These are phyloP conservation scores for Mortierella sp. DNA, from an alignment of 371 early-diverging fungal genomes.

Conservation along the genomic window DNA sequence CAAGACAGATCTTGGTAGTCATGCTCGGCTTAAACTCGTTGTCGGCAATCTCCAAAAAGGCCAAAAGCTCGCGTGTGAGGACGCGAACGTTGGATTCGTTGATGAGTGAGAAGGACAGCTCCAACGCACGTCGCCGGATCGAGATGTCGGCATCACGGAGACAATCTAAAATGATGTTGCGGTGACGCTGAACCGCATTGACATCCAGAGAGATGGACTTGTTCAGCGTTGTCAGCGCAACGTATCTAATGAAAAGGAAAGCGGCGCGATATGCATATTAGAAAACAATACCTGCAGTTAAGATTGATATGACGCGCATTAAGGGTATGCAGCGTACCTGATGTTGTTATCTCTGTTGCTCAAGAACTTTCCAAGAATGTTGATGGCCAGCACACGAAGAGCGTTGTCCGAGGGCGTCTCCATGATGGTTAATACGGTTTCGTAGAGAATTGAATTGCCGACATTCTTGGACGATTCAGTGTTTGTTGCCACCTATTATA, in stretches of 20 bases:
- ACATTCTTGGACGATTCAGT: constrained; percentile 96
- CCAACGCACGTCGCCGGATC: constrained; percentile 96
- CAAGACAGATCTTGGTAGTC: constrained; percentile 89
- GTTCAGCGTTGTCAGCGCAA: constrained; percentile 93
- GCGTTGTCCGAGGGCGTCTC: constrained; percentile 92
- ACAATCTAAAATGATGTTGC: constrained; percentile 95
- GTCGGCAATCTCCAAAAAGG: constrained; percentile 93
- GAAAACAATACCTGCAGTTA: not conserved
- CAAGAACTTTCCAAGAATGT: constrained; percentile 96
- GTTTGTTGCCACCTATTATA: constrained; percentile 92
- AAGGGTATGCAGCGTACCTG: constrained; percentile 77
- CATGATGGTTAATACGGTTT: constrained; percentile 96
- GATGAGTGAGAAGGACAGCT: constrained; percentile 95
- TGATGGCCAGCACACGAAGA: constrained; percentile 94
- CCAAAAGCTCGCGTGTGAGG: constrained; percentile 91
- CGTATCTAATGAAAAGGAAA: constrained; percentile 80
- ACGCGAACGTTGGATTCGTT: constrained; percentile 93
- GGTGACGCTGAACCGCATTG: constrained; percentile 96
- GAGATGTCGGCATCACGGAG: constrained; percentile 95
- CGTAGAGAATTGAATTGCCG: constrained; percentile 96
- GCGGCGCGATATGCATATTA: no score
- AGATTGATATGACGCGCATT: not conserved
- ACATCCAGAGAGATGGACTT: constrained; percentile 90
- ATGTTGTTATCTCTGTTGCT: constrained; percentile 97
- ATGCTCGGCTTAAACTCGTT: constrained; percentile 90